Evolutionary conservation across 208 protist genomes (phyloP).

Genomic region (Acanthamoeba healyi): DNA sequence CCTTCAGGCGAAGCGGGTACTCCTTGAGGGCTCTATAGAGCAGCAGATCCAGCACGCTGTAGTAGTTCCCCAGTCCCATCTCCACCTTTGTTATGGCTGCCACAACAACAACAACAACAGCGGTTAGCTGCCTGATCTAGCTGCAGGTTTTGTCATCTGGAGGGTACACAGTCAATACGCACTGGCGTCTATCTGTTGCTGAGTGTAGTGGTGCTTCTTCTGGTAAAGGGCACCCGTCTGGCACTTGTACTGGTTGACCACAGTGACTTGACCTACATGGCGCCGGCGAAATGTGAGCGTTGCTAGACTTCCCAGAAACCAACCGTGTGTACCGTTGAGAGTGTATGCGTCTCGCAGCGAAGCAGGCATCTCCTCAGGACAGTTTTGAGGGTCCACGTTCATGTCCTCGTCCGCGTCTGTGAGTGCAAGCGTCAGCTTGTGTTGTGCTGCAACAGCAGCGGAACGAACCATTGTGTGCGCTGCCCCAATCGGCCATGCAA

Average conservation of each 20-base stretch:
- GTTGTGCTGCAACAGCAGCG: not conserved
- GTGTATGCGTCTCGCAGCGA: not conserved
- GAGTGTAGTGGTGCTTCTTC: conserved; percentile 44
- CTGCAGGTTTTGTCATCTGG: too few relatives aligned
- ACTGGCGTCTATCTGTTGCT: not conserved
- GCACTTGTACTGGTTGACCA: conserved; percentile 47
- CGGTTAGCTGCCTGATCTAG: too few relatives aligned
- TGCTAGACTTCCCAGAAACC: too few relatives aligned
- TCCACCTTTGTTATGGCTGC: not conserved
- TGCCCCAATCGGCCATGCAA: not conserved
- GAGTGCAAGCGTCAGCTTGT: not conserved
- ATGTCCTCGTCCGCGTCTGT: not conserved
- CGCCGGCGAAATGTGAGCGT: too few relatives aligned
- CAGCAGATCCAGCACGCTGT: not conserved
- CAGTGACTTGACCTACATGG: not conserved
- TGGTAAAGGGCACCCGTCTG: not conserved
- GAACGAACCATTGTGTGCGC: not conserved
- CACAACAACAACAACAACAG: too few relatives aligned
- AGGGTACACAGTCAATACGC: not conserved
- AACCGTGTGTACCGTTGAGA: not conserved
- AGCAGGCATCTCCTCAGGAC: not conserved
- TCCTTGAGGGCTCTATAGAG: not conserved
- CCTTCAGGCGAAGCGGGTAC: conserved; percentile 10
- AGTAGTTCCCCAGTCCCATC: not conserved
- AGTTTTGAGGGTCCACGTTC: conserved; percentile 1